Evolutionary conservation across 805 yeast species (phyloP).

Genomic region (Candida insectorum): DNA sequence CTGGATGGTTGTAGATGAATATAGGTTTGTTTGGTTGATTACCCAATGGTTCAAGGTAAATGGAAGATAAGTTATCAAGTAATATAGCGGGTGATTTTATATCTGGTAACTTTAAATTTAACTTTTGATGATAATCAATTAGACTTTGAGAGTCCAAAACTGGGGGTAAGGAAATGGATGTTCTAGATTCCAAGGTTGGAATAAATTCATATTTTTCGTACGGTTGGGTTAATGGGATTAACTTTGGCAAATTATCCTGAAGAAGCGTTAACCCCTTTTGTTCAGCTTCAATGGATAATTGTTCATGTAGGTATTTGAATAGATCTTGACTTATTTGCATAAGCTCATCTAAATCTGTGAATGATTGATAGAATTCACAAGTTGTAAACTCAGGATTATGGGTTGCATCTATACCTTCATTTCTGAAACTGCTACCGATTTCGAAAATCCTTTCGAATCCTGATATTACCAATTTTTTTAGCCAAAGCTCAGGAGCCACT

Average conservation of each 20-base stretch:
- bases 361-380: conserved; percentile 83
- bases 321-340: conserved; percentile 62
- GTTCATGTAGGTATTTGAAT: conserved; percentile 38
- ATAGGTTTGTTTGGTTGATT: conserved; percentile 48
- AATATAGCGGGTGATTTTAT: conserved; percentile 54
- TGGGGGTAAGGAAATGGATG: conserved; percentile 50
- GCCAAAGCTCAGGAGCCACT: conserved; percentile 95
- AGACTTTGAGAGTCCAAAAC: conserved; percentile 39
- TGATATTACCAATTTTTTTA: conserved; percentile 74
- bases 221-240: conserved; percentile 10
- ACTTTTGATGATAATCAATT: conserved; percentile 31
- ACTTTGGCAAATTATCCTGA: conserved; percentile 14
- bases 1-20: conserved; percentile 79
- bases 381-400: conserved; percentile 94
- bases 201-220: conserved; percentile 57
- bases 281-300: conserved; percentile 8
- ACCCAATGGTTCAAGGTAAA: conserved; percentile 55
- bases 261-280: conserved; percentile 13
- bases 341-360: conserved; percentile 61
- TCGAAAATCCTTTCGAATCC: conserved; percentile 89
- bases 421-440: conserved; percentile 80
- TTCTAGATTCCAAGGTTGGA: conserved; percentile 52
- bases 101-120: conserved; percentile 35
- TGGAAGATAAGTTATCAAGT: conserved; percentile 60
- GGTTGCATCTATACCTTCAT: conserved; percentile 89